phyloP scores from a whole-genome alignment of 108 stramenopile species.

The Cyclotella kingstonii region DNA sequence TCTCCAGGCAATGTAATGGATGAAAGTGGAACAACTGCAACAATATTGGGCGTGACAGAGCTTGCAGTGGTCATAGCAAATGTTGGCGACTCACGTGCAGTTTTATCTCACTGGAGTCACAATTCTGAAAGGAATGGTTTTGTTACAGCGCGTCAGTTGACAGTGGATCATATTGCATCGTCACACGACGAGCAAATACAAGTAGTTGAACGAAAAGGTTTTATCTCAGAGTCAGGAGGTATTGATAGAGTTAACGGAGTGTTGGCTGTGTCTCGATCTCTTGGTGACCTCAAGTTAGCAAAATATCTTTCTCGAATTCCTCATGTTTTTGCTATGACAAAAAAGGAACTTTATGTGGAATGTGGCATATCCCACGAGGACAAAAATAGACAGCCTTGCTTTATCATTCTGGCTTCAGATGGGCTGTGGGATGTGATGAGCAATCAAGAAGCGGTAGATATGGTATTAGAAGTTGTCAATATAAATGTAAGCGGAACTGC shows the following conservation, averaged over 20 bases:
- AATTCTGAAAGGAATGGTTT: conserved; percentile 18
- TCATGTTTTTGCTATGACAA: conserved; percentile 58
- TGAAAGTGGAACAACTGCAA: conserved; percentile 82
- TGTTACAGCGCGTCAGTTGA: conserved; percentile 65
- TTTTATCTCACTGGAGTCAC: conserved; percentile 57
- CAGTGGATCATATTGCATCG: conserved; percentile 84
- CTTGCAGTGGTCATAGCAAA: conserved; percentile 77
- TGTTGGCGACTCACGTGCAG: conserved; percentile 91
- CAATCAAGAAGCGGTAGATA: conserved; percentile 87
- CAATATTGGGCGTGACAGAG: conserved; percentile 59
- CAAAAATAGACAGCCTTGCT: conserved; percentile 51
- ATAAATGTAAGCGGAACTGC: conserved; percentile 36
- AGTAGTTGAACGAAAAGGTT: conserved; percentile 69
- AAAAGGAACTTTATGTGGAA: conserved; percentile 35
- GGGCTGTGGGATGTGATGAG: conserved; percentile 94
- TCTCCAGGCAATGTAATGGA: conserved; percentile 61
- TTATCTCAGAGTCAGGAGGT: conserved; percentile 52
- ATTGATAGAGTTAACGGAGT: conserved; percentile 85
- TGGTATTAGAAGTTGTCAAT: conserved; percentile 38
- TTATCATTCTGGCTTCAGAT: conserved; percentile 90
- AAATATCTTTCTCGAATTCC: conserved; percentile 65
- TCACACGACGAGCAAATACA: conserved; percentile 54
- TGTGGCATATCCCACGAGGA: conserved; percentile 37
- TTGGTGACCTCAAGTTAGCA: conserved; percentile 77
- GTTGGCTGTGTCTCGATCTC: conserved; percentile 83